A percentile compares a stretch with the other conserved stretches of the same genome.
Evolutionary conservation across 106 monocot genomes (phyloP).

Genomic region (Phalaenopsis equestris): DNA sequence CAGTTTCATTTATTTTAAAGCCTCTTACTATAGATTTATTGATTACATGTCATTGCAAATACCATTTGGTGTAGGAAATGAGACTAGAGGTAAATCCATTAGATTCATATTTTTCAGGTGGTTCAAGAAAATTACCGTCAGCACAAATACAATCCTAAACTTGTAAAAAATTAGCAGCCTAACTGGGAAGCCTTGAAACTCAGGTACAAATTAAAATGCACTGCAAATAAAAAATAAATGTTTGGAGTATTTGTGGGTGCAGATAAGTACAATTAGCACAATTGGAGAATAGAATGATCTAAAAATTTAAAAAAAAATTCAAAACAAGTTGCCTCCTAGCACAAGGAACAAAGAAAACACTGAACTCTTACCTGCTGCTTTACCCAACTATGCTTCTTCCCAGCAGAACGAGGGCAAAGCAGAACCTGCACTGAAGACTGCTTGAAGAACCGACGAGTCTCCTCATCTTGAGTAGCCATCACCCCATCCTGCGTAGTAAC

Average conservation of each 20-base stretch:
- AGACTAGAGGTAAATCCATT: too few species aligned
- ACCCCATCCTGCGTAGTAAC: slow-evolving; percentile 48
- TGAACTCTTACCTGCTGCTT: slow-evolving; percentile 61
- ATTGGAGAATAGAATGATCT: background rate
- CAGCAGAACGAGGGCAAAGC: slow-evolving; percentile 92
- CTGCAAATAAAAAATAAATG: background rate
- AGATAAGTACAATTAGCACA: background rate
- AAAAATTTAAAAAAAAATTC: background rate
- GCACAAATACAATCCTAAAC: too few species aligned
- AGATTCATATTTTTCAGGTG: too few species aligned
- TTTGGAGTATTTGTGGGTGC: background rate
- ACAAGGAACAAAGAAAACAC: background rate
- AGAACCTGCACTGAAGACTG: slow-evolving; percentile 85
- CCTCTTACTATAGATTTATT: too few species aligned
- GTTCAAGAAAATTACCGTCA: too few species aligned
- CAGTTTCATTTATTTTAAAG: too few species aligned
- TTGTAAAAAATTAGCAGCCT: background rate
- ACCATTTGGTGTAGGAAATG: too few species aligned
- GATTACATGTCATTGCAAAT: too few species aligned
- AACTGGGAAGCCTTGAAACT: background rate
- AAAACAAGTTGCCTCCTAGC: background rate
- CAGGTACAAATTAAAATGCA: background rate
- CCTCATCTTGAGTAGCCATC: slow-evolving; percentile 85
- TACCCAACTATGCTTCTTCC: slow-evolving; percentile 65
- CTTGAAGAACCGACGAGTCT: slow-evolving; percentile 82